A percentile compares a stretch with the other conserved stretches of the same genome.
Evolutionary conservation across 116 monocot species (phyloP).

Genomic region (Dioscorea cayenensis): DNA sequence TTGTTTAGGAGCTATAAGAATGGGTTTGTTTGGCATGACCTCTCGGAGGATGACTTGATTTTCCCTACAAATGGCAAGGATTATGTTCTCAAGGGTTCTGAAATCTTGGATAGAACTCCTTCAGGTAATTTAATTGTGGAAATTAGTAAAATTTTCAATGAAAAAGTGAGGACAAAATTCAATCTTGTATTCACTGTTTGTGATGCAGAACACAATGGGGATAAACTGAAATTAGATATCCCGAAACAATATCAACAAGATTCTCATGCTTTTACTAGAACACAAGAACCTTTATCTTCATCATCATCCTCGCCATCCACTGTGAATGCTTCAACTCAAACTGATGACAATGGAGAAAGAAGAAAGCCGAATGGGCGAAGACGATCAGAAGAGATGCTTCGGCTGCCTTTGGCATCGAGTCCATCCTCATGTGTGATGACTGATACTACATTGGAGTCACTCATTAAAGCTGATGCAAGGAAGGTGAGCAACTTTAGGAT

Average conservation of each 20-base stretch:
- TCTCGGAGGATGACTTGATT: slow-evolving; percentile 75
- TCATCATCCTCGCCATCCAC: slow-evolving; percentile 8
- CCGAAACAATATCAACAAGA: too few species aligned
- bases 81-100: slow-evolving; percentile 94
- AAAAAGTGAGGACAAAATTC: neutral
- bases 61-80: slow-evolving; percentile 64
- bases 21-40: slow-evolving; percentile 97
- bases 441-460: slow-evolving; percentile 64
- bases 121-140: slow-evolving; percentile 32
- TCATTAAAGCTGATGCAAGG: slow-evolving; percentile 56
- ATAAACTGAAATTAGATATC: too few species aligned
- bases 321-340: slow-evolving; percentile 78
- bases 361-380: neutral
- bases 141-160: neutral
- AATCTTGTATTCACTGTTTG: neutral
- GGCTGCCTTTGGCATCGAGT: slow-evolving; percentile 32
- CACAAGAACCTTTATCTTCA: too few species aligned
- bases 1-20: slow-evolving; percentile 80
- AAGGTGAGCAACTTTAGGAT: slow-evolving; percentile 60
- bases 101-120: slow-evolving; percentile 33
- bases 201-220: too few species aligned
- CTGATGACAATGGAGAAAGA: slow-evolving; percentile 31
- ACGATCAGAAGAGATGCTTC: slow-evolving; percentile 18
- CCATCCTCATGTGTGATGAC: slow-evolving; percentile 46
- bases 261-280: too few species aligned